phyloP scores from a whole-genome alignment of 139 green algal genomes.

The Picochlorum sp. region DNA sequence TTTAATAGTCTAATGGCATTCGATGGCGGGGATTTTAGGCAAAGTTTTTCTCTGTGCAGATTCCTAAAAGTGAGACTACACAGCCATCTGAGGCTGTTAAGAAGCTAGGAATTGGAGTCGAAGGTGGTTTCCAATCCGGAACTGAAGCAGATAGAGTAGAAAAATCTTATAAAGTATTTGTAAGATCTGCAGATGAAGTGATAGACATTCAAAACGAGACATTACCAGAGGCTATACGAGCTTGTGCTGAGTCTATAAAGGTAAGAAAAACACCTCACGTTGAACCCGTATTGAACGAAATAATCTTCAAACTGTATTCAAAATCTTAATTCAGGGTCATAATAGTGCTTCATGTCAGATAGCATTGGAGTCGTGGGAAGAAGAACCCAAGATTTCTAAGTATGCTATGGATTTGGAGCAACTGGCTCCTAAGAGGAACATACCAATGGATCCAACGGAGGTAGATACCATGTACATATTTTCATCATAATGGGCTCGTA shows the following conservation, averaged over 20 bases:
- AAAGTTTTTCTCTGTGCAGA: constrained; percentile 24
- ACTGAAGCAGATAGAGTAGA: constrained; percentile 21
- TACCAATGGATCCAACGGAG: constrained; percentile 55
- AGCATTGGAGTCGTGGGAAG: constrained; percentile 57
- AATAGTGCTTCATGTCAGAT: constrained; percentile 45
- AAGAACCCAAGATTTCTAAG: constrained; percentile 67
- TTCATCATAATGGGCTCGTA: background rate
- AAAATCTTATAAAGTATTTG: constrained; percentile 27
- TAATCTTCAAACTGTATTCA: background rate
- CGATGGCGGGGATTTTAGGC: background rate
- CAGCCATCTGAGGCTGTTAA: too few relatives aligned
- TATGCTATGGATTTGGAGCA: constrained; percentile 75
- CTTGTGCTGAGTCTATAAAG: constrained; percentile 30
- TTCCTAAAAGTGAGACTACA: too few relatives aligned
- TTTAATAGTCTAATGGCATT: too few relatives aligned
- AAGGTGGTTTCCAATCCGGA: constrained; percentile 43
- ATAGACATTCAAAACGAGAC: constrained; percentile 60
- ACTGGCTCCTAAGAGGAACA: constrained; percentile 53
- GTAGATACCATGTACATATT: constrained; percentile 2
- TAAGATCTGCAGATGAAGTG: constrained; percentile 20
- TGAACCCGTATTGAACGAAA: too few relatives aligned
- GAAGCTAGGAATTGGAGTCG: constrained; percentile 51
- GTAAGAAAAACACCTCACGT: too few relatives aligned
- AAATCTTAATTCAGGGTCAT: constrained; percentile 65
- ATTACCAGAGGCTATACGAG: constrained; percentile 66